Base-by-base conservation (phyloP, 2,329 filamentous ascomycete genomes). In the Botrytis pseudocinerea region DNA sequence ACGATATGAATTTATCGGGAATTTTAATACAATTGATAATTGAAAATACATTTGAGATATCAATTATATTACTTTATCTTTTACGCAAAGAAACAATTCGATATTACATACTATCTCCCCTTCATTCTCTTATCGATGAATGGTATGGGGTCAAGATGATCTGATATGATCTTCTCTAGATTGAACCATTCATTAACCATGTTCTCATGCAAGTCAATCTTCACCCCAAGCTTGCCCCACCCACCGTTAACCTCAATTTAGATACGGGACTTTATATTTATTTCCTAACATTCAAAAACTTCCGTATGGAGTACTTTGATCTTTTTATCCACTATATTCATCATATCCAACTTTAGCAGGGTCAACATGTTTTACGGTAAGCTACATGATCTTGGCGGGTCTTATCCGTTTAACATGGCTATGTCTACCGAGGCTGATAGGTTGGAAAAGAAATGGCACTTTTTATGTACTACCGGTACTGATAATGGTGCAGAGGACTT, bases 291-390 rank as follows among this genome's bases (percentile, higher is more conserved):
- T 68, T 18, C 64, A 54, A 28, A 28, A 20, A n/a, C 25, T 44
- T 54, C 46, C 32, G 35, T 46, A 40, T 70, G 38, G 57, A 14
- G 44, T 54, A 40, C 44, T 18, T 59, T 38, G 9, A 44, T 42
- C 35, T 14, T 46, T 32, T 57, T 7, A 57, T 42, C 18, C 48
- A 57, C 38, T 35, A 57, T 9, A 32, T 51, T n/a, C 10, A 57
- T 51, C 48, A 57, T 14, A 32, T 51, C n/a, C 10, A 71, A 38
- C 18, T 8, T 28, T 46, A 38, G 61, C 59, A 71, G 69, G 46
- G 69, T 64, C 46, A 38, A 66, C 69, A 71, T 64, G 61, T 64
- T 66, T 71, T 65, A 22, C 61, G 70, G 61, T 25, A 66, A 44
- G 25, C 46, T 54, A n/a, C 70, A 71, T 66, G 61, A 71, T 66